Evolutionary conservation across 306 rosid genomes (phyloP).

Genomic region (Vigna hirtella): DNA sequence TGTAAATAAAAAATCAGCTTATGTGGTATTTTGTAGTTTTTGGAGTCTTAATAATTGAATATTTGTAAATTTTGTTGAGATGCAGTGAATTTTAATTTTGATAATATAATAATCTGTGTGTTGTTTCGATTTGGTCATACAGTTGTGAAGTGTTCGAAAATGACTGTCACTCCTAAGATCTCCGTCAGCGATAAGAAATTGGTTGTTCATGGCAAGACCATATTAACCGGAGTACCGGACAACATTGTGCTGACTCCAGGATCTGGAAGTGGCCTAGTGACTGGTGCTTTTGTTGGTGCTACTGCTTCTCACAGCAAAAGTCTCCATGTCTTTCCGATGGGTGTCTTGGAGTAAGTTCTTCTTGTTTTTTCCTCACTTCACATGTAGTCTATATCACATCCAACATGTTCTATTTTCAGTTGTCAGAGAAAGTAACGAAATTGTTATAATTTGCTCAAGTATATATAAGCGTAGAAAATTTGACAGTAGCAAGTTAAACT

Average conservation of each 20-base stretch:
- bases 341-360: conserved; percentile 77
- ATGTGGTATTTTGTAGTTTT: not conserved
- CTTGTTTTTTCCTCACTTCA: not conserved
- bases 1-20: not conserved
- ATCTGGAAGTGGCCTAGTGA: conserved; percentile 65
- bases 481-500: not conserved
- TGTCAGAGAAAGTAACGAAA: conserved; percentile 1
- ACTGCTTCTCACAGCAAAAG: conserved; percentile 72
- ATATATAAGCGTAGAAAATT: not conserved
- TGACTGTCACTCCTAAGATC: conserved; percentile 84
- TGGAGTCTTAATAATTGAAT: not conserved
- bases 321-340: conserved; percentile 88
- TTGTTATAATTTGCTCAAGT: not conserved
- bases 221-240: conserved; percentile 80
- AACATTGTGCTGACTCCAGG: conserved; percentile 80
- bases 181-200: conserved; percentile 72
- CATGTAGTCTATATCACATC: not conserved
- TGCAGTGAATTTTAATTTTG: not conserved
- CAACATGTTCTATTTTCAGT: conserved; percentile 9
- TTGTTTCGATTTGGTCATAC: conserved; percentile 32
- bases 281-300: conserved; percentile 91
- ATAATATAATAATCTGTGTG: not conserved
- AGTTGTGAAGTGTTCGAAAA: conserved; percentile 56
- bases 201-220: conserved; percentile 90
- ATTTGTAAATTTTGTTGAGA: conserved; percentile 13